Base-by-base conservation (phyloP, 176 grass and related monocot genomes). In the Musa schizocarpa region DNA sequence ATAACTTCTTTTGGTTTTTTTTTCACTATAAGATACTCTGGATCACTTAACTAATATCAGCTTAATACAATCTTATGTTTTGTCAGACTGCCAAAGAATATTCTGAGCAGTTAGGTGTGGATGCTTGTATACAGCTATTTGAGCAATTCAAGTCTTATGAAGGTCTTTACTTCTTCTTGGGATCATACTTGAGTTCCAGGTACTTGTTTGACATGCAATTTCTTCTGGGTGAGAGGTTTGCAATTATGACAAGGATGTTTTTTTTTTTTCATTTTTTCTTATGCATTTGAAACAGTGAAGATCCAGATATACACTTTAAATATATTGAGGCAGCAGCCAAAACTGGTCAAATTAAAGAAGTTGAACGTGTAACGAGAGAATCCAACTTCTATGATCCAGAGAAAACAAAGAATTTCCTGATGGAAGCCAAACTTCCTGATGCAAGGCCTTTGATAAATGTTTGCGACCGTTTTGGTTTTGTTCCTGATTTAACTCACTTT, bases 91-190 rank as follows among this genome's bases (percentile, higher is more conserved):
- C 95, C 8, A 99, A 99, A 76, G 90, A 99, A 81, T 99, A 99
- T 71, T 86, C 82, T 56, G 91, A 99, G n/a, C 91, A 99, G 52
- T 74, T 99, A 76, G 95, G 95, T 17, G 86, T 86, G 19, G 84
- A 94, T 11, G 77, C 80, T 68, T 99, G 95, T 77, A 92, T 99
- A 69, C 94, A 99, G 67, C 71, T 99, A 23, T 94, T 99, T 83
- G 95, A 99, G 76, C 95, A 99, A 82, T 99, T 99, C 81, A 94
- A 99, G 86, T 94, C 95, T 75, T 99, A 92, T 2, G 95, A 99
- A 82, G 95, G 95, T 68, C 86, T 99, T 12, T 99, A 99, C 91
- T 94, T 94, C 68, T 95, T 99, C 86, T 85, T 99, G 86, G 96
- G 96, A 69, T 89, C 96, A 25, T 99, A 95, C 80, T 72, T 99